Conservation (phyloP, 2,329 filamentous ascomycete species). For the Fusarium phyllophilum region DNA sequence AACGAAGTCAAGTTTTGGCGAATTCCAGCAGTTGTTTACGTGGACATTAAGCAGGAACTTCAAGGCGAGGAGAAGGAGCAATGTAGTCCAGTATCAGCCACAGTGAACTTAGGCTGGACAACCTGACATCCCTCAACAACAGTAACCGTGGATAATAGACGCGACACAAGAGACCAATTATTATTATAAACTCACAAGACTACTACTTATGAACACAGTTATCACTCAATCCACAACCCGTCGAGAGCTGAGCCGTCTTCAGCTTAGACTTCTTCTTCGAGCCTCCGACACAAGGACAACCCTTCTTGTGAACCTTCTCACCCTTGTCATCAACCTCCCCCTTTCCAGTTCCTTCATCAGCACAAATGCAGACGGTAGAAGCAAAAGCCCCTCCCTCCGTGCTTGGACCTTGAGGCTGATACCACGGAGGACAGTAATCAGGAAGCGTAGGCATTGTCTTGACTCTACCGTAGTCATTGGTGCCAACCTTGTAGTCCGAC, state of each 20-base stretch:
- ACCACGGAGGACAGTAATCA: neutral
- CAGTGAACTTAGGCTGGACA: no score
- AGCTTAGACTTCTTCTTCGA: neutral
- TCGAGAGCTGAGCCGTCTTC: neutral
- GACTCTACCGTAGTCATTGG: neutral
- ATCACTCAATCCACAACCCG: neutral
- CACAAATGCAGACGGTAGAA: neutral
- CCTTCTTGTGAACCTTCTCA: neutral
- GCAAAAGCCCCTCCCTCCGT: neutral
- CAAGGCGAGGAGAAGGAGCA: accelerated
- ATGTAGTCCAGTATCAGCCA: no score
- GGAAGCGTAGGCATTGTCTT: neutral
- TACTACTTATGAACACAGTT: neutral
- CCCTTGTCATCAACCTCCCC: neutral
- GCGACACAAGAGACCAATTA: neutral
- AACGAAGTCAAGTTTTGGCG: accelerated
- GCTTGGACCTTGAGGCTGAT: neutral
- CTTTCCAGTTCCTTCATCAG: neutral
- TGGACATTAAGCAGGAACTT: neutral
- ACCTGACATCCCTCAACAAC: accelerated
- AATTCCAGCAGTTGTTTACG: accelerated
- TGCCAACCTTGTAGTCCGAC: neutral
- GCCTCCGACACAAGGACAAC: neutral
- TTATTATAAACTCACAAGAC: accelerated
- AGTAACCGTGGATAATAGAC: accelerated